Conservation (phyloP, 139 green algal genomes). For the Haematococcus lacustris region DNA sequence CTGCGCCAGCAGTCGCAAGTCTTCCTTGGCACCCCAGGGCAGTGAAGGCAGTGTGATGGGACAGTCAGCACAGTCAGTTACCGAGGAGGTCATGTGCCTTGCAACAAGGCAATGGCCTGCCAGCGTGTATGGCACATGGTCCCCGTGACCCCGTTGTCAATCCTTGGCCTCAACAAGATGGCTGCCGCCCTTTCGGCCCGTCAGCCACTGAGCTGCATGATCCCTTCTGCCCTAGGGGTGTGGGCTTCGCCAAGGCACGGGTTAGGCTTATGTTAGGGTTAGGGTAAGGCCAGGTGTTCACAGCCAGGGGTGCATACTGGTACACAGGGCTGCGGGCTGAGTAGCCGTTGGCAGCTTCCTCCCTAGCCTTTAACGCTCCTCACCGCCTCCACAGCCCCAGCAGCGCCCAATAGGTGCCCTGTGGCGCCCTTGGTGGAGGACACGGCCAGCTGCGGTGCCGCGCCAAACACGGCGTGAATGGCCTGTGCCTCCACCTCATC, state of each 20-base stretch:
- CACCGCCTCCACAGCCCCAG: slow-evolving; percentile 74
- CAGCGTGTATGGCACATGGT: too few species aligned
- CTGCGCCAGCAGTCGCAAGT: not conserved
- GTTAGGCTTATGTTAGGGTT: not conserved
- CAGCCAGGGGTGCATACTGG: not conserved
- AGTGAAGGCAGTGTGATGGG: not conserved
- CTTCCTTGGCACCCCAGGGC: not conserved
- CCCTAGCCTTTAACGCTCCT: too few species aligned
- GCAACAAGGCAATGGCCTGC: too few species aligned
- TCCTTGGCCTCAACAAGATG: too few species aligned
- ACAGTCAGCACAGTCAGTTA: not conserved
- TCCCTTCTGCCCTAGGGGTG: not conserved
- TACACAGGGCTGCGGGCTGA: not conserved
- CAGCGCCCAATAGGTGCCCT: slow-evolving; percentile 91
- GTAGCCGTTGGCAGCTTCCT: not conserved
- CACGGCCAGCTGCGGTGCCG: slow-evolving; percentile 35
- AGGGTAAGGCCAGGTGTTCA: not conserved
- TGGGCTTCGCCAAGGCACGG: not conserved
- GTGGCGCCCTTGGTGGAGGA: slow-evolving; percentile 83
- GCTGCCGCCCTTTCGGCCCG: too few species aligned
- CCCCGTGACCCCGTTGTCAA: too few species aligned
- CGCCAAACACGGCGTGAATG: slow-evolving; percentile 66
- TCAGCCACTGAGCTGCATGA: not conserved
- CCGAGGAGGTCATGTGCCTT: too few species aligned
- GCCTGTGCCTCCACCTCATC: slow-evolving; percentile 71